These are phyloP conservation scores for Acephala macrosclerotiorum DNA, from an alignment of 2,329 filamentous ascomycete genomes.

Conservation along the genomic window DNA sequence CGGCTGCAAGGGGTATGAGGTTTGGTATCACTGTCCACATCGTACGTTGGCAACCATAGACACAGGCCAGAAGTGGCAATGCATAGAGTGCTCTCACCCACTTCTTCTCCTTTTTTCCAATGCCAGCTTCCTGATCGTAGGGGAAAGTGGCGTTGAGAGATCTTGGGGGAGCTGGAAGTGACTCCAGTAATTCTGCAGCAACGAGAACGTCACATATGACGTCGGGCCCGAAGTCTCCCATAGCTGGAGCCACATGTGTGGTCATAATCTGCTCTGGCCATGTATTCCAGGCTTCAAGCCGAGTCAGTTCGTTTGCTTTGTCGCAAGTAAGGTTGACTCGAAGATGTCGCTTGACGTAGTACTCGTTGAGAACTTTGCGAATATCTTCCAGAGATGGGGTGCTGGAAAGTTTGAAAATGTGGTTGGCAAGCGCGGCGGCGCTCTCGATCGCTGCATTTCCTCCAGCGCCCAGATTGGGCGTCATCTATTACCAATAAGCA, in stretches of 20 bases:
- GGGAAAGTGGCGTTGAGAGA: slow-evolving; percentile 37
- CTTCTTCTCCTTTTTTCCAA: slow-evolving; percentile 39
- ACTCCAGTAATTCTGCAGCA: slow-evolving; percentile 42
- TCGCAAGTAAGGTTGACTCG: slow-evolving; percentile 34
- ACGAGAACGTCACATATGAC: slow-evolving; percentile 32
- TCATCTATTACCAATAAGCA: slow-evolving; percentile 16
- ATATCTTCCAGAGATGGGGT: slow-evolving; percentile 6
- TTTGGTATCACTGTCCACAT: slow-evolving; percentile 20
- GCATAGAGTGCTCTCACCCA: slow-evolving; percentile 34
- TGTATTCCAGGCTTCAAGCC: slow-evolving; percentile 33
- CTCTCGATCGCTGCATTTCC: slow-evolving; percentile 50
- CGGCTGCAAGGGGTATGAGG: not conserved
- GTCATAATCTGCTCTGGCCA: slow-evolving; percentile 29
- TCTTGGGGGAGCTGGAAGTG: slow-evolving; percentile 39
- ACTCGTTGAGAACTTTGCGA: slow-evolving; percentile 19
- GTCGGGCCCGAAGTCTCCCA: slow-evolving; percentile 35
- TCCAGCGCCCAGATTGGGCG: slow-evolving; percentile 44
- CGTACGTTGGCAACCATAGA: slow-evolving; percentile 30
- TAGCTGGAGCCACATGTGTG: slow-evolving; percentile 28
- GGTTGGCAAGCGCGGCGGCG: slow-evolving; percentile 45
- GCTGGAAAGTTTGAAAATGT: slow-evolving; percentile 28
- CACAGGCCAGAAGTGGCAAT: slow-evolving; percentile 30
- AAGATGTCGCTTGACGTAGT: slow-evolving; percentile 29
- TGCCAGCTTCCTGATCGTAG: slow-evolving; percentile 41
- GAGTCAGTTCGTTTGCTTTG: slow-evolving; percentile 34